A percentile compares a stretch with the other conserved stretches of the same genome.
Evolutionary conservation across 2,329 filamentous ascomycete species (phyloP).

Genomic region (Aureobasidium sp.): DNA sequence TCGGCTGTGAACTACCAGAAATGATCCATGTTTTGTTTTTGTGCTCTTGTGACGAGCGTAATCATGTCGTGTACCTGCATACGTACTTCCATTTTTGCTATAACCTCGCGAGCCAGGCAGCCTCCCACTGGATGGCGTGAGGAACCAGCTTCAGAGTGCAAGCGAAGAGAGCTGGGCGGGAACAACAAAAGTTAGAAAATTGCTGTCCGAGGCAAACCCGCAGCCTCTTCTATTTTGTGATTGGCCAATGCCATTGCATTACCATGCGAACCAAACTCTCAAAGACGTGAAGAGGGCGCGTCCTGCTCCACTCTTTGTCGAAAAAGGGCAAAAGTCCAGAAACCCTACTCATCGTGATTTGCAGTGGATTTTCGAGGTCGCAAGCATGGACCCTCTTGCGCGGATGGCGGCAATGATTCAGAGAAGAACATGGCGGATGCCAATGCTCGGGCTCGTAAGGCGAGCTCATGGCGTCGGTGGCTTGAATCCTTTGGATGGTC

Average conservation of each 20-base stretch:
- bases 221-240: neutral
- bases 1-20: neutral
- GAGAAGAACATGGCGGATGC: neutral
- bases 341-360: neutral
- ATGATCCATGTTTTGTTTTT: neutral
- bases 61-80: constrained; percentile 5
- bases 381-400: neutral
- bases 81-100: neutral
- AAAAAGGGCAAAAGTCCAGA: neutral
- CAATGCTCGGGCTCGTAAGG: neutral
- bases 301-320: constrained; percentile 1
- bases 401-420: constrained; percentile 9
- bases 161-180: neutral
- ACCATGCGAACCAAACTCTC: neutral
- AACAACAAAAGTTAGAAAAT: neutral
- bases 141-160: neutral
- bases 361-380: neutral
- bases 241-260: neutral
- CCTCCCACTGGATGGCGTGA: neutral
- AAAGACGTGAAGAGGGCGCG: neutral
- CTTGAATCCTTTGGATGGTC: neutral
- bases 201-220: neutral
- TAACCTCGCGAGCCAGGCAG: neutral
- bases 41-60: neutral
- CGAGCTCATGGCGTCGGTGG: constrained; percentile 9